Conservation (phyloP, 352 stramenopile species). For the Phytophthora multivora region DNA sequence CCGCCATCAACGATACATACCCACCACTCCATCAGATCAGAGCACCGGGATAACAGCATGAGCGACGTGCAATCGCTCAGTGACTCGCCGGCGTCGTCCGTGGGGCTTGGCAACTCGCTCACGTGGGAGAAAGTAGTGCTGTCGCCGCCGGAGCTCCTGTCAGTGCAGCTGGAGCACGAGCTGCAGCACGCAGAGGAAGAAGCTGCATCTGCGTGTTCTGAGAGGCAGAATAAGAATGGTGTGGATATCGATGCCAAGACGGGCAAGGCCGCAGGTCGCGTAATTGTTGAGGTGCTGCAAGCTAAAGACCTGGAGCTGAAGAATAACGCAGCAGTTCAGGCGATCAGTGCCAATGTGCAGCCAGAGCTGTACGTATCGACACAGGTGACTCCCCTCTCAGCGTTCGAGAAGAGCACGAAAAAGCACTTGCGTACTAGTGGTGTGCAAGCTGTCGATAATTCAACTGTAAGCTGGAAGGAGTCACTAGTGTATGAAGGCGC, state of each 20-base stretch:
- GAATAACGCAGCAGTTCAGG: constrained; percentile 33
- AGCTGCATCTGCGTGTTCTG: constrained; percentile 21
- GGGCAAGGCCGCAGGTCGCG: constrained; percentile 57
- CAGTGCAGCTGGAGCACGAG: constrained; percentile 74
- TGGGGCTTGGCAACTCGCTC: constrained; percentile 58
- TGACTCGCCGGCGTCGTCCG: constrained; percentile 47
- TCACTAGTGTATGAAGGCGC: constrained; percentile 61
- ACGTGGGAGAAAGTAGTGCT: constrained; percentile 84
- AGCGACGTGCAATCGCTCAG: constrained; percentile 51
- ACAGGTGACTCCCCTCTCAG: constrained; percentile 58
- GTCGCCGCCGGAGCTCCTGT: constrained; percentile 71
- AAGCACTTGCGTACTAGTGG: constrained; percentile 63
- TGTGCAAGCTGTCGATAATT: constrained; percentile 19
- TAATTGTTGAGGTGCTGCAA: constrained; percentile 57
- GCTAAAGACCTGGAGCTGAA: constrained; percentile 41
- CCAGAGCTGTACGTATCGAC: constrained; percentile 64
- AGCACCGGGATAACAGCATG: constrained; percentile 30
- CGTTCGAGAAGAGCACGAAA: constrained; percentile 73
- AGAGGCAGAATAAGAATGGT: constrained; percentile 79
- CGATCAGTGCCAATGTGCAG: constrained; percentile 34
- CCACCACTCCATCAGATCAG: constrained; percentile 16
- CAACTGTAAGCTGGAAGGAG: constrained; percentile 53
- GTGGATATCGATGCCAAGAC: constrained; percentile 64
- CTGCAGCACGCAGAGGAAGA: constrained; percentile 59
- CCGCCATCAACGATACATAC: constrained; percentile 8